These are phyloP conservation scores for Castanospermum australe DNA, from an alignment of 306 rosid species.

Conservation along the genomic window DNA sequence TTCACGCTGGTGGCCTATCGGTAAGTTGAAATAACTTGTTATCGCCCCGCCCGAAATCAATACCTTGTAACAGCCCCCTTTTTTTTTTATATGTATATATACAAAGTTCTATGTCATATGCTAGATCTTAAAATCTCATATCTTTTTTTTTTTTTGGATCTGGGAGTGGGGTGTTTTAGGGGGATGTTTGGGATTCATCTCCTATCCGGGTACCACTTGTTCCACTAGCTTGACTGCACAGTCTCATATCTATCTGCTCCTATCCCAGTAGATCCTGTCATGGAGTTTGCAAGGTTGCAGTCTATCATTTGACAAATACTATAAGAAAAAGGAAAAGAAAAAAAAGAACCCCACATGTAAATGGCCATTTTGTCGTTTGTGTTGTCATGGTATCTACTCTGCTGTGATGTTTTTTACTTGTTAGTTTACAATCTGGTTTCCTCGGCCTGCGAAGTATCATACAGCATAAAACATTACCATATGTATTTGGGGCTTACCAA, in stretches of 20 bases:
- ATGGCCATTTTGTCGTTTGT: constrained; percentile 25
- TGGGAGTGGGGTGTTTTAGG: no score
- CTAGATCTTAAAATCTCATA: no score
- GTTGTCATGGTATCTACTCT: constrained; percentile 20
- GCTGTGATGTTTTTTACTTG: neutral
- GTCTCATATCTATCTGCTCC: neutral
- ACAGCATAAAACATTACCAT: constrained; percentile 16
- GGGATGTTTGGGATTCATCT: no score
- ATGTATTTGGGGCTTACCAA: constrained; percentile 25
- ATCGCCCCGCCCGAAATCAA: no score
- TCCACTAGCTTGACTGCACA: no score
- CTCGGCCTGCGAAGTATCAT: neutral
- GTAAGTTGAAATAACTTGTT: no score
- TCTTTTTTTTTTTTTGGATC: no score
- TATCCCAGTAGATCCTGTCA: neutral
- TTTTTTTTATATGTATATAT: no score
- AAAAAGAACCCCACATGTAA: constrained; percentile 14
- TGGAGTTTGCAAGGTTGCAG: neutral
- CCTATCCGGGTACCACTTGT: no score
- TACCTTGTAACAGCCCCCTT: no score
- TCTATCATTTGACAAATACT: neutral
- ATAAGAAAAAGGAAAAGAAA: neutral
- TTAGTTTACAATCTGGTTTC: neutral
- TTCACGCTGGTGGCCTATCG: no score
- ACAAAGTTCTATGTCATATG: no score